A percentile compares a stretch with the other conserved stretches of the same genome.
Evolutionary conservation across 352 stramenopile species (phyloP).

Genomic region (Pythium aristosporum): DNA sequence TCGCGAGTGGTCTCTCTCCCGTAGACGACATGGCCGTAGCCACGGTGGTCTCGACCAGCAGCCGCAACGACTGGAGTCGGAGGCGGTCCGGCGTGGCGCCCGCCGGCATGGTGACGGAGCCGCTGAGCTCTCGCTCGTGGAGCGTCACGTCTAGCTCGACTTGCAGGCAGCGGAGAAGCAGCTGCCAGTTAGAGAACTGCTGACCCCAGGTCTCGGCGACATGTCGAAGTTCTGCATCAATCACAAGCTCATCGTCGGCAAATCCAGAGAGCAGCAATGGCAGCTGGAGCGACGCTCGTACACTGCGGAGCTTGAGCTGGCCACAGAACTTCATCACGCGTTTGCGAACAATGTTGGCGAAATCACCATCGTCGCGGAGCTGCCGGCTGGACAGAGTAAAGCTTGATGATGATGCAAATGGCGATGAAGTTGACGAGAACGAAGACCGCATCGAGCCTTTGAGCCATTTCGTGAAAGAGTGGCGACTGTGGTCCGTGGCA

Average conservation of each 20-base stretch:
- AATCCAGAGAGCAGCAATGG: slow-evolving; percentile 48
- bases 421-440: not conserved
- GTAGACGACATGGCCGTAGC: slow-evolving; percentile 29
- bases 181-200: slow-evolving; percentile 49
- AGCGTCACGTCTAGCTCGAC: slow-evolving; percentile 56
- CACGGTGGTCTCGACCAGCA: slow-evolving; percentile 44
- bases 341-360: slow-evolving; percentile 30
- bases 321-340: slow-evolving; percentile 56
- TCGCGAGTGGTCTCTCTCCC: not conserved
- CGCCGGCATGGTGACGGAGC: slow-evolving; percentile 13
- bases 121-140: slow-evolving; percentile 38
- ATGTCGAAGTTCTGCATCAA: slow-evolving; percentile 57
- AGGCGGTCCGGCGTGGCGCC: slow-evolving; percentile 33
- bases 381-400: not conserved
- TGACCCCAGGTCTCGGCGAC: slow-evolving; percentile 39
- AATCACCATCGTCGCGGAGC: slow-evolving; percentile 3
- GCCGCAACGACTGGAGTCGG: slow-evolving; percentile 59
- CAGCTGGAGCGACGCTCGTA: slow-evolving; percentile 46
- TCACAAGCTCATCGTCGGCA: slow-evolving; percentile 40
- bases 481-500: not conserved
- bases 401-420: not conserved
- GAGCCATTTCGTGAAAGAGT: slow-evolving; percentile 19
- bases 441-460: slow-evolving; percentile 4
- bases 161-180: slow-evolving; percentile 58
- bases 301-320: slow-evolving; percentile 46